Evolutionary conservation across 2,329 filamentous ascomycete species (phyloP).

Genomic region (Xylariales sp.): DNA sequence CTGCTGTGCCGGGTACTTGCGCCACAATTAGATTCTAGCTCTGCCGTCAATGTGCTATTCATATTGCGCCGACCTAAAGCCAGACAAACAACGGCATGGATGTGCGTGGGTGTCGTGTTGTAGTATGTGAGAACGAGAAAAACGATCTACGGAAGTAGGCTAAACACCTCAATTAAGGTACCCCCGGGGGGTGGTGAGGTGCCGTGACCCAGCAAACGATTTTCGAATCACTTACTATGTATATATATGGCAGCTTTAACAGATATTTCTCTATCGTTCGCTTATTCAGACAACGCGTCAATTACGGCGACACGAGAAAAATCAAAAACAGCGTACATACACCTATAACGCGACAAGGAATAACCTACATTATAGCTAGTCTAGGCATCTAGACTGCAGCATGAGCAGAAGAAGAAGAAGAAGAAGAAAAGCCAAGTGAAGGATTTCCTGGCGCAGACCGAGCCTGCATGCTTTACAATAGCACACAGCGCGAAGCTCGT

Average conservation of each 20-base stretch:
- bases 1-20: background rate
- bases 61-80: background rate
- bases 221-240: background rate
- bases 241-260: background rate
- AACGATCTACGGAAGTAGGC: background rate
- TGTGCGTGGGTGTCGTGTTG: background rate
- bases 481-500: conserved; percentile 1
- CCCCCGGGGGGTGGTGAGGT: background rate
- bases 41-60: background rate
- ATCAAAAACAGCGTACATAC: background rate
- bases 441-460: conserved; percentile 1
- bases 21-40: background rate
- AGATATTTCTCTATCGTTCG: background rate
- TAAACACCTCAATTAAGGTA: conserved; percentile 1
- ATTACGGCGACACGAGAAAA: background rate
- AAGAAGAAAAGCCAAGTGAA: conserved; percentile 6
- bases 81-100: background rate
- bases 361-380: background rate
- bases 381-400: conserved; percentile 7
- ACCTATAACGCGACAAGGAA: background rate
- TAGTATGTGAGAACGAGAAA: background rate
- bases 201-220: background rate
- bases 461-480: background rate
- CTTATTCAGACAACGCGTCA: background rate
- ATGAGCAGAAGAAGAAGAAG: background rate